phyloP scores from a whole-genome alignment of 305 asterid species.

The Solanum hybrid region DNA sequence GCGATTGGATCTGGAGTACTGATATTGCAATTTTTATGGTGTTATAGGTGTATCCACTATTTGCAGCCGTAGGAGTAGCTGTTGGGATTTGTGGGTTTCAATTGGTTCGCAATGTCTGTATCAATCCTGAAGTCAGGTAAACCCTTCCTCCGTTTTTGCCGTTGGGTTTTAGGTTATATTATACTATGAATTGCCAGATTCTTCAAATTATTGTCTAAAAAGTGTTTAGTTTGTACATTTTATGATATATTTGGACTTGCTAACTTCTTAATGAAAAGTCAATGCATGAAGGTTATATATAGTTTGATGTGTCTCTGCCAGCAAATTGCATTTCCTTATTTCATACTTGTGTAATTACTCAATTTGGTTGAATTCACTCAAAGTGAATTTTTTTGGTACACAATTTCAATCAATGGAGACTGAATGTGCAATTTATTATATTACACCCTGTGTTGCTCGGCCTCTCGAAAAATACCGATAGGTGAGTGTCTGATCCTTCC shows the following conservation, averaged over 20 bases:
- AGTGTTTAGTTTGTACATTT: neutral
- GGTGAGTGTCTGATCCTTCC: neutral
- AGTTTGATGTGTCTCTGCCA: neutral
- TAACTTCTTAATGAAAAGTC: neutral
- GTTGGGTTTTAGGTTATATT: neutral
- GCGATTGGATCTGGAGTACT: neutral
- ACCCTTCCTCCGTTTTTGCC: neutral
- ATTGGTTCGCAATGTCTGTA: slow-evolving; percentile 59
- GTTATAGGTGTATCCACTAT: slow-evolving; percentile 66
- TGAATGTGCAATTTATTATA: neutral
- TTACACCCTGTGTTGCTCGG: neutral
- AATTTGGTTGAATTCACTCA: neutral
- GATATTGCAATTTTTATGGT: neutral
- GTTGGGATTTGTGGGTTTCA: slow-evolving; percentile 87
- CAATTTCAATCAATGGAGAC: neutral
- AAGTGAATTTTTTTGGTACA: neutral
- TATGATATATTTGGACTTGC: neutral
- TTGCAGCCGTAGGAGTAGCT: slow-evolving; percentile 78
- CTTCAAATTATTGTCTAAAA: neutral
- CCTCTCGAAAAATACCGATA: neutral
- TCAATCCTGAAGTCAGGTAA: slow-evolving; percentile 92
- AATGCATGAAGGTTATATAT: neutral
- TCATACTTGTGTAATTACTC: neutral
- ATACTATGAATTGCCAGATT: neutral
- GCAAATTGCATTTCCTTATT: neutral